Evolutionary conservation across 495 filamentous ascomycete genomes (phyloP), one percentile per base, ranked within the genome.

Genomic region (Lasiosphaeria miniovina): DNA sequence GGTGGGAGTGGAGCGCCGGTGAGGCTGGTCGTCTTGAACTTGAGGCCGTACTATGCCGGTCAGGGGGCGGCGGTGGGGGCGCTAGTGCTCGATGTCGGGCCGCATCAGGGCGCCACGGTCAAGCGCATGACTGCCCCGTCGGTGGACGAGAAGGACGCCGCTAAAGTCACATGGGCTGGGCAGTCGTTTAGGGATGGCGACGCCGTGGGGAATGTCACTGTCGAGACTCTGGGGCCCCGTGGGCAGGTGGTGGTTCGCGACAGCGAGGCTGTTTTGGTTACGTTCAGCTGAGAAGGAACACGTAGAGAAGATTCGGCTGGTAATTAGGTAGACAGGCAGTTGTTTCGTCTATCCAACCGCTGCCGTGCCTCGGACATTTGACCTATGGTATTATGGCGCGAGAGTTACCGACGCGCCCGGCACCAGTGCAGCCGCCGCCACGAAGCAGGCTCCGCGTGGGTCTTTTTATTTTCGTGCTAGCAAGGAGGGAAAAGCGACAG

Each of bases 101-200:
- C 36, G 49, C 61, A 64, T 45, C 32, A 12, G 0, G 61, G 65
- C 11, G 65, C 41, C 4, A 38, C 36, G 14, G 59, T 67, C 11
- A 67, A 67, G 59, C 11, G 65, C 11, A 67, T 67, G 65, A 67
- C 61, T 17, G 65, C 65, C 6, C 59, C 55, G 7, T 40, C 40
- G 3, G 61, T 67, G 15, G 65, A 67, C 40, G 65, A 67, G 56
- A 64, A 61, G 48, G 61, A 64, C 24, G 14, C 61, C 15, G 59
- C 52, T 4, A 67, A 58, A 53, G 61, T 67, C 17, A 67, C 55
- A 4, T 64, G 61, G 65, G 65, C 65, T 0, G 61, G 65, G 9
- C 65, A 67, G 61, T 67, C 65, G 24, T 67, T 67, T 40, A 41
- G 56, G 56, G 34, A 57, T 38, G 65, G 61, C 10, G 43, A 24